These are phyloP conservation scores for Dicorynia guianensis DNA, from an alignment of 306 rosid genomes.

Conservation along the genomic window DNA sequence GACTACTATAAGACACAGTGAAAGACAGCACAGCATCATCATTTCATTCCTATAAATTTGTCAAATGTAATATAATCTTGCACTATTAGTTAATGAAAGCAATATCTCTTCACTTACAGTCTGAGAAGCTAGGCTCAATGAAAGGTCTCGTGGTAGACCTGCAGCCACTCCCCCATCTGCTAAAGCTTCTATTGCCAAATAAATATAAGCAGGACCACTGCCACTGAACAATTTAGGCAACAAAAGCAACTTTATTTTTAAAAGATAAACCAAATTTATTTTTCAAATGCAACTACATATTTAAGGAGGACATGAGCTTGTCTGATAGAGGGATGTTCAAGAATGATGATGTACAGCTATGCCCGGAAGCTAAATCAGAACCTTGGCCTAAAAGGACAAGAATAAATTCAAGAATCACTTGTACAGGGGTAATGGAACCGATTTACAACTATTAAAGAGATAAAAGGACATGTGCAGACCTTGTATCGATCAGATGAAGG, in stretches of 20 bases:
- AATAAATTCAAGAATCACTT: constrained; percentile 21
- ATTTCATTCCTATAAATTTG: constrained; percentile 16
- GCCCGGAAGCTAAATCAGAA: background rate
- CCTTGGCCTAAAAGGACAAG: constrained; percentile 11
- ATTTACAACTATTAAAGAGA: background rate
- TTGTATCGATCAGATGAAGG: background rate
- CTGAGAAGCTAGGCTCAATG: constrained; percentile 89
- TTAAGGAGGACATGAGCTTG: constrained; percentile 2
- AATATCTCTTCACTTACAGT: constrained; percentile 71
- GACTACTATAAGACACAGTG: constrained; percentile 2
- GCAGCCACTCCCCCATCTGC: constrained; percentile 99
- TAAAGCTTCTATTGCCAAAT: constrained; percentile 92
- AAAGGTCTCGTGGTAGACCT: constrained; percentile 92
- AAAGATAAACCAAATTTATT: constrained; percentile 9
- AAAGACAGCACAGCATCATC: constrained; percentile 5
- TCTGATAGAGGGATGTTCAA: background rate
- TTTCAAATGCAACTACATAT: constrained; percentile 2
- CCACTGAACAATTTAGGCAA: constrained; percentile 71
- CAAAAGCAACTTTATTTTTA: constrained; percentile 20
- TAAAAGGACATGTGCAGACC: no score
- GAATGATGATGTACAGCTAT: constrained; percentile 16
- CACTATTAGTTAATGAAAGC: constrained; percentile 12
- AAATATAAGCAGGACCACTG: constrained; percentile 95
- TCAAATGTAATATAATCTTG: constrained; percentile 3
- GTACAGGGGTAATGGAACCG: constrained; percentile 16